Evolutionary conservation across 2,329 filamentous ascomycete genomes (phyloP).

Genomic region (Graphiopsis chlorocephala): DNA sequence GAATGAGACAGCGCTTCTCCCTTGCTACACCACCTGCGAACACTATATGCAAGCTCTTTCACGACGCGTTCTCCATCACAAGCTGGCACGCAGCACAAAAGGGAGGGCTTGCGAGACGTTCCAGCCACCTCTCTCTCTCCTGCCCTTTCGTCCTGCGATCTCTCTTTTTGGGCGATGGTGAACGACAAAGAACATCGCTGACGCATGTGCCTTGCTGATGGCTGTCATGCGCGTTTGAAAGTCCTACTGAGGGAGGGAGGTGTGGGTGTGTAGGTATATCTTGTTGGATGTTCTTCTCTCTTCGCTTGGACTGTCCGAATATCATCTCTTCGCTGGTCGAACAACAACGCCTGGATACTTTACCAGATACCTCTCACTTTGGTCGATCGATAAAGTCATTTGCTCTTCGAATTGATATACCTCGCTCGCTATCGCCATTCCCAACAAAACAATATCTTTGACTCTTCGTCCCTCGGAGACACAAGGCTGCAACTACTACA

Average conservation of each 20-base stretch:
- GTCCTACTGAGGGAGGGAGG: not conserved
- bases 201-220: not conserved
- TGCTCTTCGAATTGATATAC: not conserved
- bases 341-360: not conserved
- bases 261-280: not conserved
- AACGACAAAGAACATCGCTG: not conserved
- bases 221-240: slow-evolving; percentile 13
- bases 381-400: not conserved
- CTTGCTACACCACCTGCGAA: slow-evolving; percentile 2
- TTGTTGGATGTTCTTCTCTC: not conserved
- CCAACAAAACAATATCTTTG: not conserved
- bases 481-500: not conserved
- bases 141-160: not conserved
- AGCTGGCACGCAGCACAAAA: slow-evolving; percentile 13
- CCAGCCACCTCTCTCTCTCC: not conserved
- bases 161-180: not conserved
- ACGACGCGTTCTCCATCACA: not conserved
- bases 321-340: slow-evolving; percentile 3
- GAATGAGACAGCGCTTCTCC: not conserved
- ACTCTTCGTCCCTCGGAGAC: not conserved
- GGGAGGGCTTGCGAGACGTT: slow-evolving; percentile 6
- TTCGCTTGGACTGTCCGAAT: not conserved
- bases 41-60: slow-evolving; percentile 1
- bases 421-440: not conserved
- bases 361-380: not conserved